A percentile compares a stretch with the other conserved stretches of the same genome.
Evolutionary conservation across 2,329 filamentous ascomycete species (phyloP).

Genomic region (Fusarium temperatum): DNA sequence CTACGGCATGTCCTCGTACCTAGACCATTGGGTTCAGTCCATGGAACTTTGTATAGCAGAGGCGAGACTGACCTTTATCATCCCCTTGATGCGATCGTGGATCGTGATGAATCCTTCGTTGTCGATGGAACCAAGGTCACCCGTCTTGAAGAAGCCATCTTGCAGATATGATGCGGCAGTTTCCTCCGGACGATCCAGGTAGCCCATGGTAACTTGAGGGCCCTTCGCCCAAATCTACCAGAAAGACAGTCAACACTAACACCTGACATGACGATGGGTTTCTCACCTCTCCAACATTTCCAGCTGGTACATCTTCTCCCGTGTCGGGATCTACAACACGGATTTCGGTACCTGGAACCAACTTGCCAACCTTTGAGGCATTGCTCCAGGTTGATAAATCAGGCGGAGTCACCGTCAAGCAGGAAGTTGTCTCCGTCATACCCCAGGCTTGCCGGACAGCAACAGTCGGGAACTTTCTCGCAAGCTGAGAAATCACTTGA

Average conservation of each 20-base stretch:
- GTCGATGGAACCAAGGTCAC: not conserved
- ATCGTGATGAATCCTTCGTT: not conserved
- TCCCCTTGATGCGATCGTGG: not conserved
- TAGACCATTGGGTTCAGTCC: not conserved
- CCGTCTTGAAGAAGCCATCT: not conserved
- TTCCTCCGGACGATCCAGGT: not conserved
- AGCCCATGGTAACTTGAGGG: not conserved
- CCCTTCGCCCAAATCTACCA: not conserved
- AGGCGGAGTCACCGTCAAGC: not conserved
- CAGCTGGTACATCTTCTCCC: not conserved
- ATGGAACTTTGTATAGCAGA: not conserved
- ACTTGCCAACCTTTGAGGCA: not conserved
- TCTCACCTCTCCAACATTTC: not conserved
- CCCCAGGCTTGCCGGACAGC: not conserved
- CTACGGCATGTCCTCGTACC: not conserved
- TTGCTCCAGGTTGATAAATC: not conserved
- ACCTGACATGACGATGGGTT: fast-evolving
- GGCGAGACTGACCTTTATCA: not conserved
- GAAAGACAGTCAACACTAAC: fast-evolving
- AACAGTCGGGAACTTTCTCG: not conserved
- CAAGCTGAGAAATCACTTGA: not conserved
- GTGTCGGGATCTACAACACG: not conserved
- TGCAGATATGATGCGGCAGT: not conserved
- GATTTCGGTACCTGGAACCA: not conserved
- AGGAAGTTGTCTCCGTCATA: not conserved